Conservation (phyloP, 2,329 filamentous ascomycete species). For the Tolypocladium sp. region DNA sequence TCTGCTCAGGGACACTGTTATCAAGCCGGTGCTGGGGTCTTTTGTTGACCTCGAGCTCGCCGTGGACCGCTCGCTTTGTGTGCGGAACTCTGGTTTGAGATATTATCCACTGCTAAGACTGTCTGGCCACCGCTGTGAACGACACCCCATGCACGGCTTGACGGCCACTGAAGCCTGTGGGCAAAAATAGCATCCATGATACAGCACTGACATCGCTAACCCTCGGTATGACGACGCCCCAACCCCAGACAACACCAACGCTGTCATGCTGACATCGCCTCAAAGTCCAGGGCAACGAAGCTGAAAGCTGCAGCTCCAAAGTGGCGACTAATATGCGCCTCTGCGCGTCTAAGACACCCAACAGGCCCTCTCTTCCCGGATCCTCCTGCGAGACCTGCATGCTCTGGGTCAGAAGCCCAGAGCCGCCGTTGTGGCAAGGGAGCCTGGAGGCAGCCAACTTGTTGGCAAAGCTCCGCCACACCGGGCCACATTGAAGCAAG, state of each 20-base stretch:
- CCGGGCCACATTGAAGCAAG: slow-evolving; percentile 7
- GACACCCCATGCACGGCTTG: background rate
- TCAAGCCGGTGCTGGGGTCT: background rate
- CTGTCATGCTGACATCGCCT: background rate
- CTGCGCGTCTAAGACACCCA: slow-evolving; percentile 3
- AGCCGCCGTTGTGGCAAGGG: slow-evolving; percentile 12
- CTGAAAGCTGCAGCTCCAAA: slow-evolving; percentile 7
- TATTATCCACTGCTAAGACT: background rate
- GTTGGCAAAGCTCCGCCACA: slow-evolving; percentile 27
- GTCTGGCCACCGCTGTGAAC: background rate
- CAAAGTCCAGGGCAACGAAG: slow-evolving; percentile 1
- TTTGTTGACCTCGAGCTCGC: no score
- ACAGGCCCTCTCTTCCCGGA: background rate
- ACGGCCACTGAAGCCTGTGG: background rate
- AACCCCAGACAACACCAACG: background rate
- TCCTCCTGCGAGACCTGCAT: slow-evolving; percentile 8
- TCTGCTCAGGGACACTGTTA: background rate
- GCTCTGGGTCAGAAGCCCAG: slow-evolving; percentile 5
- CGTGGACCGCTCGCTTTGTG: no score
- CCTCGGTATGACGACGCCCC: background rate
- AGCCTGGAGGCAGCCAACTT: slow-evolving; percentile 7
- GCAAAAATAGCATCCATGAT: background rate
- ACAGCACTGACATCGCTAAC: background rate
- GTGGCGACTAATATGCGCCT: background rate
- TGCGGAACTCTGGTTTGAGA: no score